Evolutionary conservation across 2,329 filamentous ascomycete species (phyloP).

Genomic region (Alternaria gaisen): DNA sequence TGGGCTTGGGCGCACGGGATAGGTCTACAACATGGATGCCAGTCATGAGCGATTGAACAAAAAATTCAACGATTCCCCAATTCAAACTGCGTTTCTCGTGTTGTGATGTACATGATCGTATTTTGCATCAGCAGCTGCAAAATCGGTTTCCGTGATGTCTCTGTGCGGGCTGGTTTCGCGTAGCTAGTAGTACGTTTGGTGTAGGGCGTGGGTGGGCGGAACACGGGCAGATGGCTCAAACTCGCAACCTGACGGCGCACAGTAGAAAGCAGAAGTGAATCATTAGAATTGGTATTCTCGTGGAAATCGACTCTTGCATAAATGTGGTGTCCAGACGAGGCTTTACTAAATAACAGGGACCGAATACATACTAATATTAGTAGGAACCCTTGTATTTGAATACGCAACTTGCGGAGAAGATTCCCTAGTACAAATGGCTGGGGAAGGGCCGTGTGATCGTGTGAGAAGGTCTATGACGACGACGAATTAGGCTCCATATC

Average conservation of each 20-base stretch:
- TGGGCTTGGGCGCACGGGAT: constrained; percentile 50
- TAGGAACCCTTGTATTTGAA: neutral
- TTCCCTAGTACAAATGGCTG: constrained; percentile 7
- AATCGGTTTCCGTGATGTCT: neutral
- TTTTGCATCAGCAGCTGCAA: neutral
- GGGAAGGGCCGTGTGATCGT: constrained; percentile 26
- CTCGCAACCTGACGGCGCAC: neutral
- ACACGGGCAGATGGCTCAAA: neutral
- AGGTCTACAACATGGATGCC: constrained; percentile 46
- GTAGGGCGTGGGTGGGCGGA: too few species aligned
- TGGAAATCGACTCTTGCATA: neutral
- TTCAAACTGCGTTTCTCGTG: constrained; percentile 24
- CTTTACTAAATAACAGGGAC: neutral
- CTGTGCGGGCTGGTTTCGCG: neutral
- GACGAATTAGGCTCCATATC: constrained; percentile 28
- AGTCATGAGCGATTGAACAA: constrained; percentile 43
- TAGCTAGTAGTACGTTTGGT: neutral
- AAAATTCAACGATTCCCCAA: constrained; percentile 52
- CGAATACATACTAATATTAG: neutral
- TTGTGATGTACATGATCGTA: neutral
- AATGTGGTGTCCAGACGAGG: neutral
- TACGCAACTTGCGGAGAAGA: constrained; percentile 6
- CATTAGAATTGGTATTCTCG: neutral
- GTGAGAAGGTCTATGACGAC: constrained; percentile 38
- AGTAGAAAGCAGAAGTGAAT: neutral